These are phyloP conservation scores for Rhizopogon sp. DNA, from an alignment of 768 basidiomycete genomes.

Conservation along the genomic window DNA sequence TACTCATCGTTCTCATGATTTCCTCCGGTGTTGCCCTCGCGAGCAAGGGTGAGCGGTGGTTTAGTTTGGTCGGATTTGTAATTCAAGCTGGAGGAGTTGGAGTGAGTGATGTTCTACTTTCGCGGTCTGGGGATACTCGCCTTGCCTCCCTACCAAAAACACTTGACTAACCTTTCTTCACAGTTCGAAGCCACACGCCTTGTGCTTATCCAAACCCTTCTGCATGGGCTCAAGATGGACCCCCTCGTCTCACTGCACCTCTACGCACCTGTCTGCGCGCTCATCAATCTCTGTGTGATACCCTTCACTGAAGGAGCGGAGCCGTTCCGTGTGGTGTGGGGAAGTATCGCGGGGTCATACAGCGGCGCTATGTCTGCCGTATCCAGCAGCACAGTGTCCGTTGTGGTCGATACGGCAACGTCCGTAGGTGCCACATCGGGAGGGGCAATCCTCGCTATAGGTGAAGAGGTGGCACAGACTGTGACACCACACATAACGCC, in stretches of 20 bases:
- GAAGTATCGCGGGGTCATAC: conserved; percentile 16
- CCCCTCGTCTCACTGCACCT: conserved; percentile 94
- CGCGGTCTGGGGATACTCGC: neutral
- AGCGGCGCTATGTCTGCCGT: neutral
- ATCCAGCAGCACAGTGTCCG: neutral
- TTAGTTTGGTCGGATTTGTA: conserved; percentile 83
- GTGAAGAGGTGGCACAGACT: neutral
- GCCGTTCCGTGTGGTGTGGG: conserved; percentile 51
- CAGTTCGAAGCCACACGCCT: conserved; percentile 92
- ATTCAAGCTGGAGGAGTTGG: conserved; percentile 83
- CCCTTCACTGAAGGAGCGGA: conserved; percentile 91
- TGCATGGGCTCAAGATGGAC: conserved; percentile 97
- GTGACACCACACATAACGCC: conserved; percentile 43
- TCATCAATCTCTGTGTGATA: conserved; percentile 78
- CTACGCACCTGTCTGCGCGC: conserved; percentile 92
- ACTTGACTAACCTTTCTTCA: neutral
- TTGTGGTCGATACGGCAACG: neutral
- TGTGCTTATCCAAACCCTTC: conserved; percentile 92
- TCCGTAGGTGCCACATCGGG: neutral
- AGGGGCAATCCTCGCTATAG: neutral
- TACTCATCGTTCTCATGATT: conserved; percentile 85
- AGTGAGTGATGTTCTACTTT: conserved; percentile 40
- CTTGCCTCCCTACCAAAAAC: neutral
- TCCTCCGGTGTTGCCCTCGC: conserved; percentile 87
- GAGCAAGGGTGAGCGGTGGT: conserved; percentile 83